Percentiles rank a stretch among this genome's conserved stretches.
Evolutionary conservation across 2,329 filamentous ascomycete genomes (phyloP).

Genomic region (Colletotrichum navitas): DNA sequence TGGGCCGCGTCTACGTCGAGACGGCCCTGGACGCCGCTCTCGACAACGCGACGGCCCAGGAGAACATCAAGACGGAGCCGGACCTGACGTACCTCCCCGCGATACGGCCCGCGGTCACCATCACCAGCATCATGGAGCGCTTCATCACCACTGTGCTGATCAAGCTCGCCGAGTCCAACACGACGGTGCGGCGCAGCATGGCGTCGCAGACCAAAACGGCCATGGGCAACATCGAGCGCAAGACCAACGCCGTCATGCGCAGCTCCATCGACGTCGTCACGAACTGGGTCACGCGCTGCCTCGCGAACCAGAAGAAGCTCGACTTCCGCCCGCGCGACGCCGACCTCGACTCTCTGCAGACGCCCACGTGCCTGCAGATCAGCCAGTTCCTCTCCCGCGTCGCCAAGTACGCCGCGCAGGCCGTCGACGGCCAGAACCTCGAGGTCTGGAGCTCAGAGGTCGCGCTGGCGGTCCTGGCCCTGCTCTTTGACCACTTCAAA

Average conservation of each 20-base stretch:
- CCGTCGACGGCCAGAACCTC: constrained; percentile 87
- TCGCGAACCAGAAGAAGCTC: constrained; percentile 84
- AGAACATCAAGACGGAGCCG: constrained; percentile 84
- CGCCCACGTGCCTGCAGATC: constrained; percentile 84
- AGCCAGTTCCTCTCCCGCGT: constrained; percentile 82
- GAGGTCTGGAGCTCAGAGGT: constrained; percentile 87
- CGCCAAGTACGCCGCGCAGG: constrained; percentile 71
- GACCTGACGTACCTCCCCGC: constrained; percentile 86
- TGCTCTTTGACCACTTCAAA: constrained; percentile 93
- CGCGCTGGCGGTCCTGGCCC: constrained; percentile 79
- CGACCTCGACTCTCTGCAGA: constrained; percentile 84
- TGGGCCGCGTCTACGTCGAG: constrained; percentile 86
- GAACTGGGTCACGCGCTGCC: constrained; percentile 79
- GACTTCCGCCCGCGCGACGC: constrained; percentile 92
- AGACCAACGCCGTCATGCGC: constrained; percentile 74
- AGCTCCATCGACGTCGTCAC: constrained; percentile 75
- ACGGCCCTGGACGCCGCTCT: constrained; percentile 76
- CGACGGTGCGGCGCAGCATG: constrained; percentile 90
- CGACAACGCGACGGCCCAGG: constrained; percentile 81
- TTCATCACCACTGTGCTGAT: constrained; percentile 93
- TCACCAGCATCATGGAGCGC: constrained; percentile 92
- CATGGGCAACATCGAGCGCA: constrained; percentile 84
- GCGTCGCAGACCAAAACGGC: constrained; percentile 83
- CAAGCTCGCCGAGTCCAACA: constrained; percentile 87
- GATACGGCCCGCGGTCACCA: constrained; percentile 85